These are phyloP conservation scores for Phytopythium helicoides DNA, from an alignment of 352 stramenopile species.

Conservation along the genomic window DNA sequence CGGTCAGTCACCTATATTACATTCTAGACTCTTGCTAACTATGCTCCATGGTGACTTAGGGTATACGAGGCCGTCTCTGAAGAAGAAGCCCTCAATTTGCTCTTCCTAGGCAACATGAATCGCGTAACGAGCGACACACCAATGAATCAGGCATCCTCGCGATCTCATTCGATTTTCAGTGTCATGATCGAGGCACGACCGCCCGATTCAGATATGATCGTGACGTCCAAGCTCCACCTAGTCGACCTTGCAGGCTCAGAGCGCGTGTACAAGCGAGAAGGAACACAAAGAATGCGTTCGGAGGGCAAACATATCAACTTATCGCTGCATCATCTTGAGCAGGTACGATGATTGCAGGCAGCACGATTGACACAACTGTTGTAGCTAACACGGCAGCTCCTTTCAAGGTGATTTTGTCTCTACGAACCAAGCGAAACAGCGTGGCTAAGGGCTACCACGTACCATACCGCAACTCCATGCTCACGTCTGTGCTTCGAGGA, in stretches of 20 bases:
- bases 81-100: conserved; percentile 93
- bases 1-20: not conserved
- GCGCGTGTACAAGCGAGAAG: conserved; percentile 93
- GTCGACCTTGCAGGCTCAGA: conserved; percentile 96
- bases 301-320: conserved; percentile 97
- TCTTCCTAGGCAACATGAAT: conserved; percentile 97
- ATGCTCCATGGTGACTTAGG: conserved; percentile 13
- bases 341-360: conserved; percentile 27
- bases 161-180: conserved; percentile 96
- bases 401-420: conserved; percentile 95
- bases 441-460: conserved; percentile 77
- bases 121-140: conserved; percentile 94
- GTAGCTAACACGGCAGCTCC: too few species aligned
- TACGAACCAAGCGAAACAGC: conserved; percentile 71
- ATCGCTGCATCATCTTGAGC: conserved; percentile 94
- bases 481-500: conserved; percentile 94
- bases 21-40: not conserved
- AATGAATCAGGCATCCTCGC: conserved; percentile 95
- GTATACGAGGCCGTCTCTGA: conserved; percentile 84
- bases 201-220: conserved; percentile 70
- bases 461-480: conserved; percentile 96
- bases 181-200: conserved; percentile 88
- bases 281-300: conserved; percentile 85
- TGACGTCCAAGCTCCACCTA: conserved; percentile 91
- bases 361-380: too few species aligned